These are phyloP conservation scores for Epithemia pelagica DNA, from an alignment of 108 stramenopile species.

Conservation along the genomic window DNA sequence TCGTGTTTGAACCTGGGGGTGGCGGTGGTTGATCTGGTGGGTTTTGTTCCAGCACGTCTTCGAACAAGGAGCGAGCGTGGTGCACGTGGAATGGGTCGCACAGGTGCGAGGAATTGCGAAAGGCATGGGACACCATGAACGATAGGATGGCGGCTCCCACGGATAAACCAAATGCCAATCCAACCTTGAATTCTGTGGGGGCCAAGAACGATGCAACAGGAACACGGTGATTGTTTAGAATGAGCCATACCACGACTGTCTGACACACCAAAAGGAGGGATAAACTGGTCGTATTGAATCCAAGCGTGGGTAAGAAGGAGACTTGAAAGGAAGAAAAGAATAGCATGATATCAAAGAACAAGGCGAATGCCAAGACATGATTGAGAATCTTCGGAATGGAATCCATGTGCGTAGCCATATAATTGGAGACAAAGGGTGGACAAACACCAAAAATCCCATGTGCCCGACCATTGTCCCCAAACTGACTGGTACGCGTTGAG, in stretches of 20 bases:
- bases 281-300: slow-evolving; percentile 2
- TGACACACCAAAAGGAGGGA: slow-evolving; percentile 22
- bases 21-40: too few relatives aligned
- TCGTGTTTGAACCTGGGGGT: too few relatives aligned
- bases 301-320: slow-evolving; percentile 22
- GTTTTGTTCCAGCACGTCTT: too few relatives aligned
- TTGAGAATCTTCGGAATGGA: slow-evolving; percentile 28
- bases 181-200: slow-evolving; percentile 39
- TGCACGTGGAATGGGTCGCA: slow-evolving; percentile 4
- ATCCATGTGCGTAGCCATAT: slow-evolving; percentile 22
- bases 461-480: neutral
- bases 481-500: neutral
- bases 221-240: slow-evolving; percentile 9
- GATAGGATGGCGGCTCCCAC: slow-evolving; percentile 27
- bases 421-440: slow-evolving; percentile 5
- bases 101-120: neutral
- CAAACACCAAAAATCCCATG: neutral
- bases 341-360: slow-evolving; percentile 29
- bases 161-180: slow-evolving; percentile 28
- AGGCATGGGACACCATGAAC: slow-evolving; percentile 15
- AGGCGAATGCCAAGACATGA: slow-evolving; percentile 21
- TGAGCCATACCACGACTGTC: slow-evolving; percentile 10
- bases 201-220: slow-evolving; percentile 12
- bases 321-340: slow-evolving; percentile 18
- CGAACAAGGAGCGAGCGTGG: too few relatives aligned